These are phyloP conservation scores for Colletotrichum horii DNA, from an alignment of 2,329 filamentous ascomycete species.

Conservation along the genomic window DNA sequence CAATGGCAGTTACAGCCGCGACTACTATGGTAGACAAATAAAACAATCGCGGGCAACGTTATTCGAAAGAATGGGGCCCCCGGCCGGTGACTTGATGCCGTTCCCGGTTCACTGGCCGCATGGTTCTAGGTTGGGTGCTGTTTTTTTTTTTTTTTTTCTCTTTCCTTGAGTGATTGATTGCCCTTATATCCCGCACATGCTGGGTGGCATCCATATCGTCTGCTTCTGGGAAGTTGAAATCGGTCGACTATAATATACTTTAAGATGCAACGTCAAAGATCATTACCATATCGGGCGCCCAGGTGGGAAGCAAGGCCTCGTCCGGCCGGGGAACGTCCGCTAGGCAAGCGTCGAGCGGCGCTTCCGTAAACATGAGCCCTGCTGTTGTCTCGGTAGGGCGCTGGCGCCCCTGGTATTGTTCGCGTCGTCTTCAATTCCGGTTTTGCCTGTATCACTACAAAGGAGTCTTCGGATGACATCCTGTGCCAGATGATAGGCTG, in stretches of 20 bases:
- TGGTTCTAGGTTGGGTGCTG: neutral
- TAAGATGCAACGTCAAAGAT: neutral
- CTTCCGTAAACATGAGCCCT: neutral
- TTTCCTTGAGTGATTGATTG: neutral
- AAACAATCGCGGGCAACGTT: neutral
- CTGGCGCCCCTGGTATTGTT: neutral
- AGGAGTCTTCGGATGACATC: neutral
- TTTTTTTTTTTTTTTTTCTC: neutral
- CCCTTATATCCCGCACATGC: neutral
- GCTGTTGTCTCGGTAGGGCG: constrained; percentile 2
- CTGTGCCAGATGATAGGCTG: neutral
- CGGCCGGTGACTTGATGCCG: neutral
- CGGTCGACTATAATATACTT: neutral
- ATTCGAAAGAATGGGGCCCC: neutral
- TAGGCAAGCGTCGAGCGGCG: neutral
- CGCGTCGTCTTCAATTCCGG: neutral
- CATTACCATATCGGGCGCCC: constrained; percentile 2
- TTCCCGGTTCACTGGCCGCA: neutral
- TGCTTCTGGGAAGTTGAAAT: neutral
- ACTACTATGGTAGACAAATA: neutral
- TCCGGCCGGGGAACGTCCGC: neutral
- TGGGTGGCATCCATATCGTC: neutral
- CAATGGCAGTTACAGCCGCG: neutral
- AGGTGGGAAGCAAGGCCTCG: neutral
- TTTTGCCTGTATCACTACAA: neutral